Base-by-base conservation (phyloP, 768 basidiomycete species). In the Clitopilus passeckerianus region DNA sequence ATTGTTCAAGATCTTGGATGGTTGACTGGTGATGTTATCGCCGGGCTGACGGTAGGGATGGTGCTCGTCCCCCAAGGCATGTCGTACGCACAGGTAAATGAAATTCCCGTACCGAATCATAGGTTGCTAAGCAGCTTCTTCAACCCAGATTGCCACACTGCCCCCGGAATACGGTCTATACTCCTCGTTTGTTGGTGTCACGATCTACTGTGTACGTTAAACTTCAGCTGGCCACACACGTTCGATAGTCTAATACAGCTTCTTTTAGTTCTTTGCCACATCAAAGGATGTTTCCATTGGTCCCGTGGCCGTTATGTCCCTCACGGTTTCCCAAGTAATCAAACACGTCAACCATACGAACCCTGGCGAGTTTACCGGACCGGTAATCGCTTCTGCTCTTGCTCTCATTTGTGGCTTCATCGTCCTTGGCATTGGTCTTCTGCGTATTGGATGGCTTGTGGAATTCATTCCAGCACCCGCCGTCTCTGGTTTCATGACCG, bases 221-320 rank as follows among this genome's bases (percentile, higher is more conserved):
- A 4, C 12, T 23, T 41, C 15, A 56, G 37, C 14, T 35, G 34
- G 14, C 35, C 23, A 18, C 37, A 16, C 20, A 24, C 27, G 22
- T 23, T 57, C 30, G 37, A 6, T 27, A 16, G 27, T 54, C 43
- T 52, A 22, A 53, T 57, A 60, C 41, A 30, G 59, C 30, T 41
- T 23, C 33, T 22, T 34, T 7, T 63, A 93, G 89, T 84, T 97
- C 75, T 98, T 98, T 68, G 96, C 95, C 22, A 98, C 97, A 0
- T 93, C 93, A 27, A 98, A 98, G 73, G 97, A 99, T 78, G 92
- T 99, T 43, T 95, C 94, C n/a, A 98, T 99, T 65, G 97, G 97
- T 54, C 97, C 97, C 1, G 96, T 98, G 65, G 96, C 97, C 7
- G 96, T 99, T 70, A 97, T 99, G 95, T 95, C 93, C 1, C 81